A percentile compares a stretch with the other conserved stretches of the same genome.
phyloP scores from a whole-genome alignment of 2,329 filamentous ascomycete species.

The Fusarium fracticaudum region DNA sequence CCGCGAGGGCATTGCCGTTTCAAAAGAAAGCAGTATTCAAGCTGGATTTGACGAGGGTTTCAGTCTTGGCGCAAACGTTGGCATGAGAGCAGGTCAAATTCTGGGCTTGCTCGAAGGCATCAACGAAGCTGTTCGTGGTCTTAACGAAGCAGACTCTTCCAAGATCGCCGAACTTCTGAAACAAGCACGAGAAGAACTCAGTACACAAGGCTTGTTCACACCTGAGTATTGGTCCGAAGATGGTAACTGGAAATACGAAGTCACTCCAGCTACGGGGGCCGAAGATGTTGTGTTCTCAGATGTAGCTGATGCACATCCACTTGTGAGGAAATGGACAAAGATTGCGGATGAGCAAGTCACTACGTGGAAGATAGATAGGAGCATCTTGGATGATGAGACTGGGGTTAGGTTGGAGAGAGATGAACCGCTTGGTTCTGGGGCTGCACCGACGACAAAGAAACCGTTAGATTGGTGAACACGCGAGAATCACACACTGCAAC shows the following conservation, averaged over 20 bases:
- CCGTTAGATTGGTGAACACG: conserved; percentile 52
- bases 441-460: conserved; percentile 43
- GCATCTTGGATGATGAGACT: conserved; percentile 48
- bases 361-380: conserved; percentile 48
- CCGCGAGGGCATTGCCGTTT: conserved; percentile 82
- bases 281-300: conserved; percentile 65
- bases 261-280: conserved; percentile 51
- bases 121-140: conserved; percentile 54
- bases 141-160: conserved; percentile 34
- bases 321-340: conserved; percentile 69
- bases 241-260: conserved; percentile 75
- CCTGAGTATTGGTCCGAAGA: conserved; percentile 73
- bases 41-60: conserved; percentile 93
- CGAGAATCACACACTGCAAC: neutral
- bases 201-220: conserved; percentile 70
- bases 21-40: conserved; percentile 82
- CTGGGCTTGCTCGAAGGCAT: conserved; percentile 83
- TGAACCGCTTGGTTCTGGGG: conserved; percentile 41
- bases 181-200: conserved; percentile 67
- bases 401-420: conserved; percentile 43
- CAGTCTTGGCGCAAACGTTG: conserved; percentile 82
- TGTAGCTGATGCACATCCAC: conserved; percentile 74
- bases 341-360: conserved; percentile 46
- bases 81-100: conserved; percentile 76
- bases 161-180: neutral